These are phyloP conservation scores for Tolypocladium sp. DNA, from an alignment of 2,329 filamentous ascomycete species.

Conservation along the genomic window DNA sequence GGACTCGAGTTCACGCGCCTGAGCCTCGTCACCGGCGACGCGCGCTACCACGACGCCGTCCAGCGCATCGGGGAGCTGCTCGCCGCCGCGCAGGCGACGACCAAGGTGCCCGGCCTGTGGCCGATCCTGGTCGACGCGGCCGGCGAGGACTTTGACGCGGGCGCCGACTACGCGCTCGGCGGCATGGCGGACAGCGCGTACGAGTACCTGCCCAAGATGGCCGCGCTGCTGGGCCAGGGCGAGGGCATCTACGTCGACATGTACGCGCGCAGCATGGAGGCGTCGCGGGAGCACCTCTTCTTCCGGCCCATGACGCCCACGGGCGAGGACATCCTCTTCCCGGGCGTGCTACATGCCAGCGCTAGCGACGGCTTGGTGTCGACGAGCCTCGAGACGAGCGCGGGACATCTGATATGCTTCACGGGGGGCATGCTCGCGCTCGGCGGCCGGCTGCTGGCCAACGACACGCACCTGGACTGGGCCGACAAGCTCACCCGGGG, in stretches of 20 bases:
- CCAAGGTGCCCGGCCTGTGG: slow-evolving; percentile 65
- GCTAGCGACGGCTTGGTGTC: slow-evolving; percentile 30
- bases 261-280: slow-evolving; percentile 52
- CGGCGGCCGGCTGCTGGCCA: slow-evolving; percentile 46
- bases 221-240: slow-evolving; percentile 54
- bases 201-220: slow-evolving; percentile 53
- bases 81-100: slow-evolving; percentile 56
- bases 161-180: slow-evolving; percentile 38
- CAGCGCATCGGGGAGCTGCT: slow-evolving; percentile 60
- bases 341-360: slow-evolving; percentile 30
- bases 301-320: slow-evolving; percentile 60
- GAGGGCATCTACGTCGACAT: slow-evolving; percentile 51
- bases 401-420: slow-evolving; percentile 55
- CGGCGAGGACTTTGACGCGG: slow-evolving; percentile 32
- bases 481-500: slow-evolving; percentile 40
- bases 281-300: slow-evolving; percentile 52
- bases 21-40: slow-evolving; percentile 58
- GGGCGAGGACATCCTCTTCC: slow-evolving; percentile 54
- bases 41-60: slow-evolving; percentile 67
- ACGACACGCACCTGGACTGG: slow-evolving; percentile 32
- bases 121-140: slow-evolving; percentile 53
- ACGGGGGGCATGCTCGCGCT: slow-evolving; percentile 57
- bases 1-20: slow-evolving; percentile 65
- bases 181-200: slow-evolving; percentile 46
- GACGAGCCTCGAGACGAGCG: slow-evolving; percentile 29